Conservation (phyloP, 306 rosid genomes). For the Urtica urens region DNA sequence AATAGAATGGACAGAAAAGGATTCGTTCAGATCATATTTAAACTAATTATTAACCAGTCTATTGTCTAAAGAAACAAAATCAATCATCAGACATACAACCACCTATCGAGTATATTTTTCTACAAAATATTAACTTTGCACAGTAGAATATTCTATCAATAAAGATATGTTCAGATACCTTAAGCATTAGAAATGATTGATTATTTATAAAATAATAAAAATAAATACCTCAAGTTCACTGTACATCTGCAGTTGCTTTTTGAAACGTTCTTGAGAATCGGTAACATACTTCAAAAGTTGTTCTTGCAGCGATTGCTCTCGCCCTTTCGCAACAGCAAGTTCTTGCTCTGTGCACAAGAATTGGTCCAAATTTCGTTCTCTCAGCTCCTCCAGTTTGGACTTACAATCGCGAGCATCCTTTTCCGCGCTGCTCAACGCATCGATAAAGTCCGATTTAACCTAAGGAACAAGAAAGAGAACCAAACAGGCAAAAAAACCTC, state of each 20-base stretch:
- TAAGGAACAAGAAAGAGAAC: slow-evolving; percentile 8
- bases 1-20: too few relatives aligned
- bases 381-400: slow-evolving; percentile 43
- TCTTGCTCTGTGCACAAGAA: slow-evolving; percentile 55
- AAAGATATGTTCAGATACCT: too few relatives aligned
- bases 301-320: slow-evolving; percentile 61
- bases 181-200: background rate
- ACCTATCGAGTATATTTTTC: too few relatives aligned
- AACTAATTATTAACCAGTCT: background rate
- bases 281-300: slow-evolving; percentile 61
- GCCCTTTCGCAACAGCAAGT: slow-evolving; percentile 81
- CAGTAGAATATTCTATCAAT: too few relatives aligned
- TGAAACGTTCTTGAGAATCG: slow-evolving; percentile 53
- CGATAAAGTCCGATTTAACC: slow-evolving; percentile 82
- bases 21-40: too few relatives aligned
- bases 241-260: slow-evolving; percentile 43
- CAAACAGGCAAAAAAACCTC: background rate
- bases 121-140: too few relatives aligned
- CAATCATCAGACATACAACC: too few relatives aligned
- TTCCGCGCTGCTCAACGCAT: slow-evolving; percentile 71
- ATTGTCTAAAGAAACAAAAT: background rate
- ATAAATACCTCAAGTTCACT: slow-evolving; percentile 49
- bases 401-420: slow-evolving; percentile 58
- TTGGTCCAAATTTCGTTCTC: slow-evolving; percentile 60
- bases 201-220: background rate